Conservation (phyloP, 257 asterid genomes). For the Solanum gracilifrons region DNA sequence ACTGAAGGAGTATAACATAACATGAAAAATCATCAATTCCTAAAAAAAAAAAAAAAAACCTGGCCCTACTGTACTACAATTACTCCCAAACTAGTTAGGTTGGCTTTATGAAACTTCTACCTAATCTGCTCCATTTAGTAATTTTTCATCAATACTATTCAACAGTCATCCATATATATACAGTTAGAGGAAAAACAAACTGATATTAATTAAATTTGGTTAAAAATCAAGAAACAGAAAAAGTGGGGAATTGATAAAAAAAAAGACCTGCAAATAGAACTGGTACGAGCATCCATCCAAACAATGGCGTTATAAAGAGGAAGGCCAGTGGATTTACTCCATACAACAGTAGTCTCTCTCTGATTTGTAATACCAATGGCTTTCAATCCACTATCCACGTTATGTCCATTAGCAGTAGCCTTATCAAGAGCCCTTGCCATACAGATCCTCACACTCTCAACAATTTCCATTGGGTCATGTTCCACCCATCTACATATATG, state of each 20-base stretch:
- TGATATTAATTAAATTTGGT: background rate
- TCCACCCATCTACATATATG: slow-evolving; percentile 72
- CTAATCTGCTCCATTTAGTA: background rate
- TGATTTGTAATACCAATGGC: slow-evolving; percentile 96
- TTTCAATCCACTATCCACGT: slow-evolving; percentile 67
- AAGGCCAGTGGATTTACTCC: slow-evolving; percentile 90
- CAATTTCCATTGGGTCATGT: slow-evolving; percentile 91
- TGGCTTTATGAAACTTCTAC: background rate
- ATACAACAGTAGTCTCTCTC: slow-evolving; percentile 90
- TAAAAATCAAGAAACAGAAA: background rate
- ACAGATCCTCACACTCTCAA: slow-evolving; percentile 72
- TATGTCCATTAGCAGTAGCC: slow-evolving; percentile 81
- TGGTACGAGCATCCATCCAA: slow-evolving; percentile 97
- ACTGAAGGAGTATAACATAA: background rate
- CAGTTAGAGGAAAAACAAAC: background rate
- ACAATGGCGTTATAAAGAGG: slow-evolving; percentile 95
- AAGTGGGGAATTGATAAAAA: background rate
- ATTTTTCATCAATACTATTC: background rate
- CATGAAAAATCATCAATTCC: background rate
- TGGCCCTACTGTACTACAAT: background rate
- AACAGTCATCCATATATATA: background rate
- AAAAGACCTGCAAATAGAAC: slow-evolving; percentile 76
- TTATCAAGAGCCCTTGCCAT: slow-evolving; percentile 75
- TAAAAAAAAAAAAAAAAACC: background rate
- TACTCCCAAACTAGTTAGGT: background rate